These are phyloP conservation scores for Macroventuria anomochaeta DNA, from an alignment of 2,329 filamentous ascomycete species.

Conservation along the genomic window DNA sequence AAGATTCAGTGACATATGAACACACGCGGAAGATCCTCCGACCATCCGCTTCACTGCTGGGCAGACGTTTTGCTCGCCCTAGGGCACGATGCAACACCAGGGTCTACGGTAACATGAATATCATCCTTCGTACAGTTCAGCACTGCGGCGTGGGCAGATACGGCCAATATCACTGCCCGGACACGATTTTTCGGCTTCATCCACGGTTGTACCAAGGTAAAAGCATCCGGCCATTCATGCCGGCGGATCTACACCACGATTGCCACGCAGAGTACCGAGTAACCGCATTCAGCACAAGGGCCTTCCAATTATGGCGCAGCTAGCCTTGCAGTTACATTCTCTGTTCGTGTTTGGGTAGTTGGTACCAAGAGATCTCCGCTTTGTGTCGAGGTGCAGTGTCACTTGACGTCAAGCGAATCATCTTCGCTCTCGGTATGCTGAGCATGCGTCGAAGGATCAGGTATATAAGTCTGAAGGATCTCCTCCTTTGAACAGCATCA, in stretches of 20 bases:
- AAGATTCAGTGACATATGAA: not conserved
- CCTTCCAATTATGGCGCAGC: constrained; percentile 4
- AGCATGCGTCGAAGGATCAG: not conserved
- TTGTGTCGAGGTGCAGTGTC: not conserved
- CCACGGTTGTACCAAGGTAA: not conserved
- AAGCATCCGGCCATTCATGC: not conserved
- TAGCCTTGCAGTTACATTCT: not conserved
- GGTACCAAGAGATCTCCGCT: not conserved
- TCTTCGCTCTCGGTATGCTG: constrained; percentile 1
- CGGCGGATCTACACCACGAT: constrained; percentile 3
- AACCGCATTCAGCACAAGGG: not conserved
- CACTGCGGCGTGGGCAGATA: not conserved
- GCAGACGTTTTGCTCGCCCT: not conserved
- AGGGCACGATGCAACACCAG: constrained; percentile 1
- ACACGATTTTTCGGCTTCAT: not conserved
- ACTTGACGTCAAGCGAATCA: constrained; percentile 12
- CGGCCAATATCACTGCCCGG: not conserved
- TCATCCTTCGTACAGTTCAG: not conserved
- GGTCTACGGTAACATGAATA: not conserved
- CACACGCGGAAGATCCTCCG: not conserved
- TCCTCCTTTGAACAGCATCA: constrained; percentile 3
- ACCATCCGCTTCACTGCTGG: not conserved
- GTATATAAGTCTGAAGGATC: constrained; percentile 3
- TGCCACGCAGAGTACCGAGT: not conserved
- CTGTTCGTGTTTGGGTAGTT: not conserved